Conservation (phyloP, 768 basidiomycete genomes). For the Austroboletus eburneus region DNA sequence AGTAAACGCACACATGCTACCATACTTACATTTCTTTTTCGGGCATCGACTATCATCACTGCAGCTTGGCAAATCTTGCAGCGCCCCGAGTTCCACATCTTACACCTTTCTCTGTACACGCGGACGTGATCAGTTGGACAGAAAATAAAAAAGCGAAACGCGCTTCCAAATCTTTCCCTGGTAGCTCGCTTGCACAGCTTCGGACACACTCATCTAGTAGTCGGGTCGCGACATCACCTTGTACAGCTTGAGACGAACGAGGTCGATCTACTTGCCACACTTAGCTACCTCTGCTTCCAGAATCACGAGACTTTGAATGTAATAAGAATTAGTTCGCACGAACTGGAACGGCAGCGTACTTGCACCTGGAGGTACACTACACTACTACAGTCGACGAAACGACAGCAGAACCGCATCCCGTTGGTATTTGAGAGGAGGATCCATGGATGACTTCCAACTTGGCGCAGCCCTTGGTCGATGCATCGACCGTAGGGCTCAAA, state of each 20-base stretch:
- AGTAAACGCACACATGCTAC: too few species aligned
- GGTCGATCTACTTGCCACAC: constrained; percentile 82
- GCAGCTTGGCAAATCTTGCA: constrained; percentile 62
- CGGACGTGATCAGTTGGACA: not conserved
- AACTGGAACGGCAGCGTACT: constrained; percentile 40
- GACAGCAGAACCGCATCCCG: constrained; percentile 75
- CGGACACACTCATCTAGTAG: constrained; percentile 79
- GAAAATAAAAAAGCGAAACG: not conserved
- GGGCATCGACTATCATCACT: too few species aligned
- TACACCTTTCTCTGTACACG: constrained; percentile 36
- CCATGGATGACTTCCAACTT: constrained; percentile 63
- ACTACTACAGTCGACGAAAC: constrained; percentile 69
- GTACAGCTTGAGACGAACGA: constrained; percentile 64
- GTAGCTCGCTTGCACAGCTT: constrained; percentile 67
- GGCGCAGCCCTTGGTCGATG: constrained; percentile 87
- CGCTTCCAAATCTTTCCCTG: constrained; percentile 64
- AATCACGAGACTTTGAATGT: constrained; percentile 80
- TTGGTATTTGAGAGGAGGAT: constrained; percentile 61
- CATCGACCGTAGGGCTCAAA: constrained; percentile 69
- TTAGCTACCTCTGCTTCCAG: constrained; percentile 84
- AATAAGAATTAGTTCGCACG: not conserved
- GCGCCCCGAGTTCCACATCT: constrained; percentile 74
- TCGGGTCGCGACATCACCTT: constrained; percentile 71
- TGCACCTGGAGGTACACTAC: constrained; percentile 85
- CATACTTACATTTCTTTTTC: too few species aligned